Evolutionary conservation across 1,284 basidiomycete species (phyloP).

Genomic region (Boletus sp.): DNA sequence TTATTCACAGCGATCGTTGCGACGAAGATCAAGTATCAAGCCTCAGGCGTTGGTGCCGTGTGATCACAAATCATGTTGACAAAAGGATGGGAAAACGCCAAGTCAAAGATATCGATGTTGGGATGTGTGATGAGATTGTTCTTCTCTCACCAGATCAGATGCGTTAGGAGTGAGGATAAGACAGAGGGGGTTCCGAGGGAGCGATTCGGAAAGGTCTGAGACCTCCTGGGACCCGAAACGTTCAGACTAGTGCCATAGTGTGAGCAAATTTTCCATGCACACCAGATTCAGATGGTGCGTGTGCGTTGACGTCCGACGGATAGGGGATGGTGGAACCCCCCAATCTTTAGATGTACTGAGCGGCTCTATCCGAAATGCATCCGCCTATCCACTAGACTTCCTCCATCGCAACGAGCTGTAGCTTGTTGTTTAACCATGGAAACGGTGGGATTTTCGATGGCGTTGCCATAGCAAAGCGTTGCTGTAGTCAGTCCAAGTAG

Average conservation of each 20-base stretch:
- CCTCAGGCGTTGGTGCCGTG: background rate
- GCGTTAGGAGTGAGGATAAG: no score
- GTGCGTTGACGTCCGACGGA: no score
- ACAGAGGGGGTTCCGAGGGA: background rate
- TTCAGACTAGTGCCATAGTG: background rate
- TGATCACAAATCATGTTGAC: background rate
- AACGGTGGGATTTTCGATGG: constrained; percentile 8
- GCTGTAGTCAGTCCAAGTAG: background rate
- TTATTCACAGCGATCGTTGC: no score
- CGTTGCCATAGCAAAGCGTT: background rate
- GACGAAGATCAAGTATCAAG: no score
- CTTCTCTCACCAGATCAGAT: no score
- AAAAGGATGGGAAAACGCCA: background rate
- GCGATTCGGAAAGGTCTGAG: no score
- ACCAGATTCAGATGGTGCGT: background rate
- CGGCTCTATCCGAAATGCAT: no score
- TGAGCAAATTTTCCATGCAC: no score
- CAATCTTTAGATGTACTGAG: no score
- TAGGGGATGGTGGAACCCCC: no score
- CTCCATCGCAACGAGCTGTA: background rate
- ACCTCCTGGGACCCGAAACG: no score
- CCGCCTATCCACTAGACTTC: background rate
- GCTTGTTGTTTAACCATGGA: constrained; percentile 8
- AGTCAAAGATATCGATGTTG: background rate
- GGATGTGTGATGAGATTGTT: background rate